phyloP scores from a whole-genome alignment of 768 basidiomycete genomes.

The Filobasidium wieringae region DNA sequence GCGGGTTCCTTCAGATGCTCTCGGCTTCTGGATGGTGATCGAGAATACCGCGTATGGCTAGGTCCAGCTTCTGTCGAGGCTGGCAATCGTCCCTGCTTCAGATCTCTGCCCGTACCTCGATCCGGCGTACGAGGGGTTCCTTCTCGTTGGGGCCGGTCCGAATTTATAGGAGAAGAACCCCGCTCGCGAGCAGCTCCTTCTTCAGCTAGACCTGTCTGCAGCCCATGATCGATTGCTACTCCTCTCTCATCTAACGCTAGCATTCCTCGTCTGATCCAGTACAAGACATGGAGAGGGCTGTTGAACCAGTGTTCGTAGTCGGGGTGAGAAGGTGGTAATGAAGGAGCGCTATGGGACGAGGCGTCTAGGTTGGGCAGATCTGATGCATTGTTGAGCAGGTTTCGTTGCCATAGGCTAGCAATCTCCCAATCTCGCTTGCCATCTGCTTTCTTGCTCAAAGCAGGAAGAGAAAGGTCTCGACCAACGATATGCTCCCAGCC shows the following conservation, averaged over 20 bases:
- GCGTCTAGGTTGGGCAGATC: not conserved
- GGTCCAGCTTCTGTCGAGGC: too few species aligned
- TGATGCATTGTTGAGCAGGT: not conserved
- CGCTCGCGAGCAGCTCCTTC: too few species aligned
- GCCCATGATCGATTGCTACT: not conserved
- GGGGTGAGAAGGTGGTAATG: conserved; percentile 1
- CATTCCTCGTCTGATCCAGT: conserved; percentile 13
- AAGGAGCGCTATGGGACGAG: not conserved
- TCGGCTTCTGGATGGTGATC: too few species aligned
- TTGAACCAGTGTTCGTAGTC: conserved; percentile 15
- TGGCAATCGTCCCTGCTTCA: too few species aligned
- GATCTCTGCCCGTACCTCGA: too few species aligned
- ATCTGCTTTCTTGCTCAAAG: not conserved
- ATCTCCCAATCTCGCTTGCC: not conserved
- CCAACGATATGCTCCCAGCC: conserved; percentile 37
- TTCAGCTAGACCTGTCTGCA: too few species aligned
- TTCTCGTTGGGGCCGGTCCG: too few species aligned
- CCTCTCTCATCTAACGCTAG: conserved; percentile 10
- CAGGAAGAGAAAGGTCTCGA: not conserved
- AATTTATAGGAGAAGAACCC: too few species aligned
- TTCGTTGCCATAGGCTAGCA: not conserved
- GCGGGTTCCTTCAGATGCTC: too few species aligned
- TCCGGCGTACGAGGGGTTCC: too few species aligned
- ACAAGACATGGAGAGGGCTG: conserved; percentile 10
- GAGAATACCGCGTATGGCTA: too few species aligned